Percentiles rank a stretch among this genome's conserved stretches.
Conservation (phyloP, 2,329 filamentous ascomycete species). For the Cladosporium sp. region DNA sequence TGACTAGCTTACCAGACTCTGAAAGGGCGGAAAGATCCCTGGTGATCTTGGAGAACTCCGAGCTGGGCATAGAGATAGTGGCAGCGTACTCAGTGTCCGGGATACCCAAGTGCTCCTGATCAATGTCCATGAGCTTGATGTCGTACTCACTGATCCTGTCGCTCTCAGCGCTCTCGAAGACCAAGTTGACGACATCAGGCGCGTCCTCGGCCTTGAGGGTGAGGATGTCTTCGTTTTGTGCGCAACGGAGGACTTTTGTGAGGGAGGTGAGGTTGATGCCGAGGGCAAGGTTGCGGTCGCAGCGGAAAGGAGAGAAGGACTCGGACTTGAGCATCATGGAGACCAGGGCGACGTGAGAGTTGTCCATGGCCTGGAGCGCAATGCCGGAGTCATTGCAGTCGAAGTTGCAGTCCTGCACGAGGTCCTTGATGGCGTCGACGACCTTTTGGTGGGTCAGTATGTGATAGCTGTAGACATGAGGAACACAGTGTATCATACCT, state of each 20-base stretch:
- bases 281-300: constrained; percentile 94
- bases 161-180: constrained; percentile 86
- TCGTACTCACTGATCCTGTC: constrained; percentile 98
- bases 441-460: constrained; percentile 60
- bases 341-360: constrained; percentile 97
- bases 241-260: constrained; percentile 94
- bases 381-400: constrained; percentile 99
- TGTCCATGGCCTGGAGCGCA: constrained; percentile 99
- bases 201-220: constrained; percentile 97
- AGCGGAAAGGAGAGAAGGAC: constrained; percentile 91
- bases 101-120: constrained; percentile 98
- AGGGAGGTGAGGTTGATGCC: constrained; percentile 96
- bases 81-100: constrained; percentile 98
- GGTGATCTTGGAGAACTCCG: constrained; percentile 93
- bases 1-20: constrained; percentile 75
- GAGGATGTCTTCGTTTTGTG: constrained; percentile 90
- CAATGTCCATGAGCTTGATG: constrained; percentile 99
- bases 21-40: constrained; percentile 88
- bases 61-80: constrained; percentile 82
- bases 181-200: constrained; percentile 90
- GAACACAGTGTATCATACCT: constrained; percentile 58
- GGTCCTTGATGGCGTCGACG: constrained; percentile 98
- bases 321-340: constrained; percentile 99
- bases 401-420: constrained; percentile 99
- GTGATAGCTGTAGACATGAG: too few relatives aligned